Percentiles rank a stretch among this genome's conserved stretches.
These are phyloP conservation scores for Scolecobasidium constrictum DNA, from an alignment of 2,329 filamentous ascomycete species.

Conservation along the genomic window DNA sequence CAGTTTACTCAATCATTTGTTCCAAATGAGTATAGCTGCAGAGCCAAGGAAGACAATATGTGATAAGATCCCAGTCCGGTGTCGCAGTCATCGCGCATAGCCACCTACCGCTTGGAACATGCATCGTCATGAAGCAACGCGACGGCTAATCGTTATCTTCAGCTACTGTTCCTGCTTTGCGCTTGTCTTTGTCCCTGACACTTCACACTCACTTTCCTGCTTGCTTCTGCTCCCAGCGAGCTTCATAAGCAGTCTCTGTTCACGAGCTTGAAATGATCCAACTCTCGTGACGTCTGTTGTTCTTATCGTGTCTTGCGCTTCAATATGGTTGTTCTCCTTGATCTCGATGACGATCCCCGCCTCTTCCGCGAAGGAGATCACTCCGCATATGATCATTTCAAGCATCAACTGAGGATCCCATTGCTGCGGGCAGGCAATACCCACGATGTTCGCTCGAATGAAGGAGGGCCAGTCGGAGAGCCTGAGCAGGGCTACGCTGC, in stretches of 20 bases:
- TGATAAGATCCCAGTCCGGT: no score
- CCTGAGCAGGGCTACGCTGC: background rate
- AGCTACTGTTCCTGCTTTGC: background rate
- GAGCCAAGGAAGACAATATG: no score
- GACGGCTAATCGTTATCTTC: background rate
- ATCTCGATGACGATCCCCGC: slow-evolving; percentile 25
- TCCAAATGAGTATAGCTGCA: no score
- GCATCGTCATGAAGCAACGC: background rate
- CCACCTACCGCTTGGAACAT: no score
- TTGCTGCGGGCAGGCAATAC: background rate
- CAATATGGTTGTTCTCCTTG: slow-evolving; percentile 33
- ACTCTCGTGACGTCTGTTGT: no score
- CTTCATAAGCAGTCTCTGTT: background rate
- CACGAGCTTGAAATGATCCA: no score
- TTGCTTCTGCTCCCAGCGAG: background rate
- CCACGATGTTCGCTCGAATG: slow-evolving; percentile 2
- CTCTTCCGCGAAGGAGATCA: background rate
- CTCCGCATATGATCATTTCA: slow-evolving; percentile 1
- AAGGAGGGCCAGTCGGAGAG: background rate
- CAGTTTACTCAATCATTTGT: background rate
- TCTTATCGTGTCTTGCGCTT: background rate
- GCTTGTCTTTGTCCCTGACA: background rate
- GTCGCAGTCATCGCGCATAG: no score
- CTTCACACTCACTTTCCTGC: no score
- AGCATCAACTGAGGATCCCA: background rate